A percentile compares a stretch with the other conserved stretches of the same genome.
Evolutionary conservation across 768 basidiomycete genomes (phyloP).

Genomic region (Boletellus sp.): DNA sequence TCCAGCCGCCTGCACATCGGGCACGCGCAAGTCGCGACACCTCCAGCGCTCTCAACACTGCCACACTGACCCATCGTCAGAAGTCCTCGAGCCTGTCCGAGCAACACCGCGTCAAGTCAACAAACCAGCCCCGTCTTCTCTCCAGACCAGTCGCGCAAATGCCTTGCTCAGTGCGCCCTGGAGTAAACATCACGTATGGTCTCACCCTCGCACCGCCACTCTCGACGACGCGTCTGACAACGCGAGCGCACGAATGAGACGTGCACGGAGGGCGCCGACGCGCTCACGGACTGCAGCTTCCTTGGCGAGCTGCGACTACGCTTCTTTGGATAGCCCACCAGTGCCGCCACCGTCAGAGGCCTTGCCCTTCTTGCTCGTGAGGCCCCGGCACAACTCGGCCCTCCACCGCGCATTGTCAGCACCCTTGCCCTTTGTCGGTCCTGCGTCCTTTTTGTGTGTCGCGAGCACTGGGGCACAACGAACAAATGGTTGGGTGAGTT

Average conservation of each 20-base stretch:
- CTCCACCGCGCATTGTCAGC: conserved; percentile 94
- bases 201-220: conserved; percentile 44
- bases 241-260: conserved; percentile 70
- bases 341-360: conserved; percentile 33
- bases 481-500: not conserved
- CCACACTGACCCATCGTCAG: conserved; percentile 74
- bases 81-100: conserved; percentile 71
- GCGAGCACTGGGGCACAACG: conserved; percentile 49
- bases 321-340: conserved; percentile 69
- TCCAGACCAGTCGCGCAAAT: conserved; percentile 57
- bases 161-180: conserved; percentile 57
- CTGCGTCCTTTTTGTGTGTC: conserved; percentile 51
- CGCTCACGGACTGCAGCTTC: conserved; percentile 65
- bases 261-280: conserved; percentile 54
- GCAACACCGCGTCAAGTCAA: conserved; percentile 64
- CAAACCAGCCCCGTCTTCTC: conserved; percentile 42
- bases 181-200: conserved; percentile 61
- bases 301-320: conserved; percentile 78
- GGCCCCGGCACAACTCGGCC: conserved; percentile 79
- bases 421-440: conserved; percentile 73
- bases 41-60: conserved; percentile 72
- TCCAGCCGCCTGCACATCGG: conserved; percentile 71
- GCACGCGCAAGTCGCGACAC: conserved; percentile 62
- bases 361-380: conserved; percentile 71
- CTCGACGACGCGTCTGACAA: conserved; percentile 58